Conservation (phyloP, 2,329 filamentous ascomycete genomes). For the Thelonectria olida region DNA sequence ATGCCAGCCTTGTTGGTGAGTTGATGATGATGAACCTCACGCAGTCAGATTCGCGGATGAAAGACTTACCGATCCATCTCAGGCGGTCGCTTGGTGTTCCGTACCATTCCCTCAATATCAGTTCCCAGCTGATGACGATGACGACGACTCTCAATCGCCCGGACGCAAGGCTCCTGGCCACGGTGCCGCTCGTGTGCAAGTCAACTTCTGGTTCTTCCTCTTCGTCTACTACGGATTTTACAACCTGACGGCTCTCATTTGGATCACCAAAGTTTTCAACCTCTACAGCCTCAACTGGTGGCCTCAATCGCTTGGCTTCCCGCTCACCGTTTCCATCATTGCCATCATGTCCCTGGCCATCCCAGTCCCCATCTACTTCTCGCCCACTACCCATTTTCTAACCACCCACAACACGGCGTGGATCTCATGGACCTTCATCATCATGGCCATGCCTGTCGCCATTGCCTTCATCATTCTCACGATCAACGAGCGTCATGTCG, state of each 20-base stretch:
- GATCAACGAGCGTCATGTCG: slow-evolving; percentile 70
- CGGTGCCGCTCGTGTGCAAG: slow-evolving; percentile 68
- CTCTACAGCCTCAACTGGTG: slow-evolving; percentile 78
- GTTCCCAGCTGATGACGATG: slow-evolving; percentile 55
- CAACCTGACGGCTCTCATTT: slow-evolving; percentile 72
- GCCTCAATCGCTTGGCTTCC: slow-evolving; percentile 71
- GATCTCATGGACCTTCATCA: slow-evolving; percentile 75
- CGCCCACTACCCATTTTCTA: slow-evolving; percentile 61
- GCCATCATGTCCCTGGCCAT: slow-evolving; percentile 66
- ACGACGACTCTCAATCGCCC: slow-evolving; percentile 40
- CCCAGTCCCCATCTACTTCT: slow-evolving; percentile 68
- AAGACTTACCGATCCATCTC: slow-evolving; percentile 18
- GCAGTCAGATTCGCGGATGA: neutral
- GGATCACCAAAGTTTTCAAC: slow-evolving; percentile 78
- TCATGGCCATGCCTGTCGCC: slow-evolving; percentile 74
- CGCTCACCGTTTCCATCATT: slow-evolving; percentile 69
- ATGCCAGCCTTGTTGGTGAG: slow-evolving; percentile 69
- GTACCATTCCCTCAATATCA: slow-evolving; percentile 72
- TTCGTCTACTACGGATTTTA: slow-evolving; percentile 77
- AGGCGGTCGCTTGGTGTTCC: slow-evolving; percentile 73
- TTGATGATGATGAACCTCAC: neutral
- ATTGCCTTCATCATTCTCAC: slow-evolving; percentile 72
- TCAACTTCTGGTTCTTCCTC: slow-evolving; percentile 79
- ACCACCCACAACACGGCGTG: slow-evolving; percentile 72
- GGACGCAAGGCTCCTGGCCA: slow-evolving; percentile 65